Conservation (phyloP, 257 asterid species). For the Solanum dulcamara region DNA sequence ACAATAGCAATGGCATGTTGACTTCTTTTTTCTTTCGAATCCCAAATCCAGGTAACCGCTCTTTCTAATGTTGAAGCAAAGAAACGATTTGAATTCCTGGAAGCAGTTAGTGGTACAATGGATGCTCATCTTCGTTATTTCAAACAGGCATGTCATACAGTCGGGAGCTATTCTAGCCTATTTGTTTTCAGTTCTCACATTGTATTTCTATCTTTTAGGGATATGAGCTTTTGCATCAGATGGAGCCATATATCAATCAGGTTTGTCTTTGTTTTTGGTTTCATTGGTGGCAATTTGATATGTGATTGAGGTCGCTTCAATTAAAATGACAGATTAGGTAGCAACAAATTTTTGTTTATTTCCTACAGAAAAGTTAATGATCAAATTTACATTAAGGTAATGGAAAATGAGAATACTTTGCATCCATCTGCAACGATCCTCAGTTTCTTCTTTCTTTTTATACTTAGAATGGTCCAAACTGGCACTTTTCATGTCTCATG, state of each 20-base stretch:
- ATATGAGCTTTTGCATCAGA: constrained; percentile 95
- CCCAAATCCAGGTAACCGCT: constrained; percentile 57
- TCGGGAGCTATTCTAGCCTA: neutral
- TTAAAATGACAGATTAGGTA: neutral
- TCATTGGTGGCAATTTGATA: constrained; percentile 6
- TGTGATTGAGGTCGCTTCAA: neutral
- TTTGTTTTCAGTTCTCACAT: constrained; percentile 4
- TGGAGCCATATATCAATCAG: constrained; percentile 99
- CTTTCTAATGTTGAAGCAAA: constrained; percentile 92
- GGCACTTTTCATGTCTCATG: neutral
- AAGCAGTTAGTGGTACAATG: constrained; percentile 97
- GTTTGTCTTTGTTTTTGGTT: constrained; percentile 27
- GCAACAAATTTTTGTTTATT: neutral
- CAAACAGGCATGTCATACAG: constrained; percentile 56
- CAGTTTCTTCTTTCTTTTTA: neutral
- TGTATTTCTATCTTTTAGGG: constrained; percentile 46
- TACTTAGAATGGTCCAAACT: neutral
- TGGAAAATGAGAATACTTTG: neutral
- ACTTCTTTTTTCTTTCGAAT: constrained; percentile 1
- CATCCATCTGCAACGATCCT: neutral
- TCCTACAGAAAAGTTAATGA: neutral
- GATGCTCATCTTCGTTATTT: constrained; percentile 98
- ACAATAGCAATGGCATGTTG: neutral
- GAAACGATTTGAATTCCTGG: constrained; percentile 94
- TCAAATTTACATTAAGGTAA: neutral